A percentile compares a stretch with the other conserved stretches of the same genome.
phyloP scores from a whole-genome alignment of 352 stramenopile species.

The Thraustochytrium sp. region DNA sequence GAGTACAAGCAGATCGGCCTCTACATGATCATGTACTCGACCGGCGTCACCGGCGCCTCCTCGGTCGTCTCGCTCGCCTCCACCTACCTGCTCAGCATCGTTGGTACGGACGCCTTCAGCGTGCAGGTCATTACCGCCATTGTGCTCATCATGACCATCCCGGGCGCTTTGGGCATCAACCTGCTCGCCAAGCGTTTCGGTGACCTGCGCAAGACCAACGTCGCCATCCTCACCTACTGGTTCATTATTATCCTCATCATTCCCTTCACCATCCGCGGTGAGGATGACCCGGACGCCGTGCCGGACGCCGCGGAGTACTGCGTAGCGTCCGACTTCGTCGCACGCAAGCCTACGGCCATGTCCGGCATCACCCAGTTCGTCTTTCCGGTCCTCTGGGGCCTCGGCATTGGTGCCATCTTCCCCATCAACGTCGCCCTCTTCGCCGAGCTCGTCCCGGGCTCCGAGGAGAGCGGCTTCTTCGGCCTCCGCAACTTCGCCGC shows the following conservation, averaged over 20 bases:
- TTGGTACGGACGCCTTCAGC: background rate
- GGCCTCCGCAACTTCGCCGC: conserved; percentile 20
- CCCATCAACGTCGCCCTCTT: conserved; percentile 16
- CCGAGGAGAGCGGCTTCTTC: conserved; percentile 6
- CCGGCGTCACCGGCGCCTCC: background rate
- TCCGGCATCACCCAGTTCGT: background rate
- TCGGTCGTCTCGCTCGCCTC: background rate
- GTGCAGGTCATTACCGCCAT: background rate
- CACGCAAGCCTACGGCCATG: background rate
- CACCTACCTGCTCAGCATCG: background rate
- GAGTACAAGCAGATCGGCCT: conserved; percentile 22
- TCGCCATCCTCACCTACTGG: background rate
- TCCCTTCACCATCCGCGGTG: background rate
- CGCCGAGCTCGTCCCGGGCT: conserved; percentile 28
- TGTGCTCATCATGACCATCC: background rate
- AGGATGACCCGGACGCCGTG: background rate
- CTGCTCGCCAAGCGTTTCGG: background rate
- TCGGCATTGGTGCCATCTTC: conserved; percentile 33
- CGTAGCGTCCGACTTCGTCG: background rate
- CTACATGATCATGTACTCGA: conserved; percentile 12
- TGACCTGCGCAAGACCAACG: background rate
- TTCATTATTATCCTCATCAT: background rate
- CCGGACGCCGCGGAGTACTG: background rate
- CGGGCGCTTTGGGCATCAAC: background rate
- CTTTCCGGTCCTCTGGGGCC: background rate